A percentile compares a stretch with the other conserved stretches of the same genome.
Evolutionary conservation across 108 stramenopile genomes (phyloP).

Genomic region (Fistulifera solaris): DNA sequence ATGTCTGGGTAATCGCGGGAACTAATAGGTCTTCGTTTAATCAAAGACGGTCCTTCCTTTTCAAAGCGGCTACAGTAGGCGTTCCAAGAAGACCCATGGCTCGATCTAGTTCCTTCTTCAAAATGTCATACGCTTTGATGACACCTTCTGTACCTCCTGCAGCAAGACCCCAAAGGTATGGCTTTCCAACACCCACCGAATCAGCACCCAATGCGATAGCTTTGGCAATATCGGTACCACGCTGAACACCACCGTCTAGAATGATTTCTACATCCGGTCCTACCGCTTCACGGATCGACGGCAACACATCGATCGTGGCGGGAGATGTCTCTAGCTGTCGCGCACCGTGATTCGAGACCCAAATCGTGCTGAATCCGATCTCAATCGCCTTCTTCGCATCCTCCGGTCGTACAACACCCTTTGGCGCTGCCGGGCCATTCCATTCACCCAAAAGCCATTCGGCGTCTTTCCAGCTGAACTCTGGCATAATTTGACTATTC

Average conservation of each 20-base stretch:
- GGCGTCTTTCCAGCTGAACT: conserved; percentile 93
- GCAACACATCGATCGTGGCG: conserved; percentile 92
- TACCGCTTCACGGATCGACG: conserved; percentile 88
- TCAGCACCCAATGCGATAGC: conserved; percentile 92
- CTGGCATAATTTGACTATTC: conserved; percentile 88
- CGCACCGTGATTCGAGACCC: conserved; percentile 97
- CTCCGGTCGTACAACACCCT: conserved; percentile 94
- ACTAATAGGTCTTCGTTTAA: conserved; percentile 65
- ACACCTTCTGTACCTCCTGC: conserved; percentile 84
- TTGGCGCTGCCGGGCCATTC: conserved; percentile 86
- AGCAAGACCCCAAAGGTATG: conserved; percentile 94
- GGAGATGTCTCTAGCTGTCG: conserved; percentile 94
- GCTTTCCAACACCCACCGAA: conserved; percentile 93
- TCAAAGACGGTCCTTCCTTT: conserved; percentile 84
- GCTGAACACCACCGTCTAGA: conserved; percentile 95
- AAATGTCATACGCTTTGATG: conserved; percentile 80
- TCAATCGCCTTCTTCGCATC: conserved; percentile 87
- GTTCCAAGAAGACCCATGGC: conserved; percentile 88
- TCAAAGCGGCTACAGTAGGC: conserved; percentile 78
- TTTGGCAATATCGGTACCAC: conserved; percentile 95
- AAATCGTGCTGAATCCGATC: conserved; percentile 92
- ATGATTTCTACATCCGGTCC: conserved; percentile 92
- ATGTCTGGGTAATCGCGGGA: conserved; percentile 82
- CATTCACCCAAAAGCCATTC: conserved; percentile 94
- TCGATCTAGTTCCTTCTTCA: conserved; percentile 77